Conservation (phyloP, 169 alveolate species). For the Sarcocystis neurona region DNA sequence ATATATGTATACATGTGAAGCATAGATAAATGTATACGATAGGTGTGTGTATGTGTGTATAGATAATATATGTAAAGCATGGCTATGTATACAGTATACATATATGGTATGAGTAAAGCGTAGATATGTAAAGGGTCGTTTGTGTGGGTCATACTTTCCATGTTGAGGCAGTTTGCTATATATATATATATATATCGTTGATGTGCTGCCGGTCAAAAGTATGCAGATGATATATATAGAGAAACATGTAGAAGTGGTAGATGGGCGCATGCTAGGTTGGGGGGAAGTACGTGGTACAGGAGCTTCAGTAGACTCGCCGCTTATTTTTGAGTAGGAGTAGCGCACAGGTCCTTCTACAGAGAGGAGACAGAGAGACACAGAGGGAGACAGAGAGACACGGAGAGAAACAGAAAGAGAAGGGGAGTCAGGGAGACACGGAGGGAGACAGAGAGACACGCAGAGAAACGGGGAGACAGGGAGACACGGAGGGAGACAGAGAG, state of each 20-base stretch:
- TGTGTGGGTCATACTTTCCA: background rate
- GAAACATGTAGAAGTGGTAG: slow-evolving; percentile 1
- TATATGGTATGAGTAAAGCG: no score
- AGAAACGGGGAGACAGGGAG: no score
- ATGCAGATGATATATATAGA: background rate
- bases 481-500: no score
- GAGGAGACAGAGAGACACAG: background rate
- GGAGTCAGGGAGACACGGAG: background rate
- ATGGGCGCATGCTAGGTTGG: background rate
- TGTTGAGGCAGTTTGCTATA: background rate
- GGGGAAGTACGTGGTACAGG: background rate
- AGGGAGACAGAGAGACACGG: background rate
- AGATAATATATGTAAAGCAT: no score
- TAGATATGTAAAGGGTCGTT: background rate
- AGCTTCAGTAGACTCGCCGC: background rate
- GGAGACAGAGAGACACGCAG: slow-evolving; percentile 44
- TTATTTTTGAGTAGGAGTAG: background rate
- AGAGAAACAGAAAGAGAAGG: slow-evolving; percentile 2
- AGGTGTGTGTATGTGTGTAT: background rate
- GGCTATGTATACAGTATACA: no score
- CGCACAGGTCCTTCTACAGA: background rate
- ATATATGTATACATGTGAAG: background rate
- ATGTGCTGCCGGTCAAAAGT: background rate
- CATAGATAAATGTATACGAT: background rate
- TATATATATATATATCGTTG: background rate